Evolutionary conservation across 306 rosid species (phyloP).

Genomic region (Psophocarpus tetragonolobus): DNA sequence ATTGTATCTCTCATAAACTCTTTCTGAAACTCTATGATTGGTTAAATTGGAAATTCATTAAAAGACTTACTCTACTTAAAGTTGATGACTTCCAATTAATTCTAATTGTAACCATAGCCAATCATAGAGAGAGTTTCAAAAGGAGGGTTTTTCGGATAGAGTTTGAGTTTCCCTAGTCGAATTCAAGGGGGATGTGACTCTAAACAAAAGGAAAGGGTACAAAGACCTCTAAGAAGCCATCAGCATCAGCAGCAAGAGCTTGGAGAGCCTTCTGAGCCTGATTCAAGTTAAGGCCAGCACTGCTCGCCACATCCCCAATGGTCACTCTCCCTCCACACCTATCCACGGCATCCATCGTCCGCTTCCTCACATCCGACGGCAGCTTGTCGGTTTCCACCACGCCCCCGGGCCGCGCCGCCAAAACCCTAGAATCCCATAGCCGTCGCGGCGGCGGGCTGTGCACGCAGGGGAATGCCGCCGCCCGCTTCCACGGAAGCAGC

Average conservation of each 20-base stretch:
- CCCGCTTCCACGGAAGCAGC: neutral
- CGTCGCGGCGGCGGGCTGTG: neutral
- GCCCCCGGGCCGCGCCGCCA: conserved; percentile 65
- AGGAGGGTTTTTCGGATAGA: too few relatives aligned
- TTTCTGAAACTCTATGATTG: too few relatives aligned
- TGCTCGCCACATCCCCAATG: conserved; percentile 84
- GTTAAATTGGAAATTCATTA: too few relatives aligned
- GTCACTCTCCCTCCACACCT: conserved; percentile 83
- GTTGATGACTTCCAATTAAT: too few relatives aligned
- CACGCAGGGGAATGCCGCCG: neutral
- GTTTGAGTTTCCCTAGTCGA: too few relatives aligned
- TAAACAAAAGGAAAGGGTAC: neutral
- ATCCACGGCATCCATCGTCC: conserved; percentile 94
- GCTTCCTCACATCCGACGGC: conserved; percentile 78
- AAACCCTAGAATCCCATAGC: conserved; percentile 48
- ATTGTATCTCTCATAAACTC: too few relatives aligned
- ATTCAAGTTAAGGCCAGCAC: conserved; percentile 82
- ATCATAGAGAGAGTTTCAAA: too few relatives aligned
- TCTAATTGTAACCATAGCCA: too few relatives aligned
- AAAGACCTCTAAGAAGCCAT: conserved; percentile 87
- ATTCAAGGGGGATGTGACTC: too few relatives aligned
- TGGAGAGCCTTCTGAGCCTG: conserved; percentile 90
- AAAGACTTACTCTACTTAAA: too few relatives aligned
- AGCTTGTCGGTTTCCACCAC: conserved; percentile 74
- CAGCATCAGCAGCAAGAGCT: conserved; percentile 84